Percentiles rank a stretch among this genome's conserved stretches.
Evolutionary conservation across 2,329 filamentous ascomycete species (phyloP).

Genomic region (Hypoxylon sp.): DNA sequence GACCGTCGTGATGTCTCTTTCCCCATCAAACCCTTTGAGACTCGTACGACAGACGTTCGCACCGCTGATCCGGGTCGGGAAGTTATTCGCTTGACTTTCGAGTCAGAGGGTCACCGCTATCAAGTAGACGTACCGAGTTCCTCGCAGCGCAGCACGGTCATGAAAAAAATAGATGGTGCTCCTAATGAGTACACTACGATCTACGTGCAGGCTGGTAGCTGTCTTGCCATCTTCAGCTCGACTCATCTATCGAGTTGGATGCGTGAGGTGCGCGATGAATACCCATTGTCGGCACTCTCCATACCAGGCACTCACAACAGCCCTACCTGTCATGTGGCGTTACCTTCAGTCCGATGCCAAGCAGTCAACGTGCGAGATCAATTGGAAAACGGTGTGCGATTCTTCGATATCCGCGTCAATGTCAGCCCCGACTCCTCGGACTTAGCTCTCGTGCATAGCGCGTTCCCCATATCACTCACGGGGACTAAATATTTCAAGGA

Average conservation of each 20-base stretch:
- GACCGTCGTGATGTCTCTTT: slow-evolving; percentile 70
- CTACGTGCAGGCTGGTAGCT: slow-evolving; percentile 65
- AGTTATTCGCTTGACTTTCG: slow-evolving; percentile 77
- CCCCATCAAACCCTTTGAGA: slow-evolving; percentile 72
- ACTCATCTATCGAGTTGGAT: slow-evolving; percentile 81
- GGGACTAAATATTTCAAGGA: slow-evolving; percentile 81
- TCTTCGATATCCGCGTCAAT: slow-evolving; percentile 87
- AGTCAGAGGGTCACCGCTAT: slow-evolving; percentile 70
- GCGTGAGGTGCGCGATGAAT: slow-evolving; percentile 74
- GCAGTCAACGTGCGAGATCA: slow-evolving; percentile 79
- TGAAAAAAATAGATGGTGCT: slow-evolving; percentile 63
- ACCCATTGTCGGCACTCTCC: slow-evolving; percentile 79
- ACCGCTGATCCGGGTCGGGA: slow-evolving; percentile 68
- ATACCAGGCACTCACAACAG: slow-evolving; percentile 97
- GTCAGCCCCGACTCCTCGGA: slow-evolving; percentile 65
- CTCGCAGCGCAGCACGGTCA: slow-evolving; percentile 65
- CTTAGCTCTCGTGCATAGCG: slow-evolving; percentile 86
- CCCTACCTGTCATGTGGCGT: slow-evolving; percentile 81
- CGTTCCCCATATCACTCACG: slow-evolving; percentile 86
- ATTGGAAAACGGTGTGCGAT: slow-evolving; percentile 88
- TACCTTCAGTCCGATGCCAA: slow-evolving; percentile 94
- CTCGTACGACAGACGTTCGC: slow-evolving; percentile 68
- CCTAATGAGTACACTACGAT: slow-evolving; percentile 69
- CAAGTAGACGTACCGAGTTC: slow-evolving; percentile 76
- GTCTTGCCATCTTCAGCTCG: slow-evolving; percentile 74